Percentiles rank a stretch among this genome's conserved stretches.
phyloP scores from a whole-genome alignment of 345 rosid genomes.

The Punica granatum region DNA sequence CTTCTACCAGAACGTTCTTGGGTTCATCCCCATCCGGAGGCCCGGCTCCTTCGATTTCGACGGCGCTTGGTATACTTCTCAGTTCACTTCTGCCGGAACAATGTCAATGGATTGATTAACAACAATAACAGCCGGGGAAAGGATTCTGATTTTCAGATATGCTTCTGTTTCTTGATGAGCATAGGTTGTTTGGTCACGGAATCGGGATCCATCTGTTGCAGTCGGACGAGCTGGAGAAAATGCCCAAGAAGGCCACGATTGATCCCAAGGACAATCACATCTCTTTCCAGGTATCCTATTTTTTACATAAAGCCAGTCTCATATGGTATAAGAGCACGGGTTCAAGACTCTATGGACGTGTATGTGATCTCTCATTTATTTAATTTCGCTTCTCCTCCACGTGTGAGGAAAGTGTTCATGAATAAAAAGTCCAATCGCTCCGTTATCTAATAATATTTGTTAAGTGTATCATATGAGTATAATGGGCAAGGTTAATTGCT shows the following conservation, averaged over 20 bases:
- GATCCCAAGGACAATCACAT: constrained; percentile 20
- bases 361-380: too few relatives aligned
- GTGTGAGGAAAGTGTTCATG: too few relatives aligned
- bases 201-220: constrained; percentile 19
- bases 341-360: too few relatives aligned
- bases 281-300: constrained; percentile 13
- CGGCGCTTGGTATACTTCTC: constrained; percentile 69
- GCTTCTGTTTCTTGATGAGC: background rate
- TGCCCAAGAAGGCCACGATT: constrained; percentile 12
- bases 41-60: constrained; percentile 82
- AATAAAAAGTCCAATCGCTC: too few relatives aligned
- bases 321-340: too few relatives aligned
- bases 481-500: too few relatives aligned
- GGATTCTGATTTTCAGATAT: background rate
- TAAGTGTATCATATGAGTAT: too few relatives aligned
- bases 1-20: constrained; percentile 72
- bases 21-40: constrained; percentile 67
- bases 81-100: background rate
- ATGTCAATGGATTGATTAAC: background rate
- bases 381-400: too few relatives aligned
- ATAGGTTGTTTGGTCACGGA: constrained; percentile 18
- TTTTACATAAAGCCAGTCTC: background rate
- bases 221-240: constrained; percentile 13
- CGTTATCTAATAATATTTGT: too few relatives aligned
- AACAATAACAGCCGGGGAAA: background rate